These are phyloP conservation scores for Obelidium mucronatum DNA, from an alignment of 192 early-diverging fungal species.

Conservation along the genomic window DNA sequence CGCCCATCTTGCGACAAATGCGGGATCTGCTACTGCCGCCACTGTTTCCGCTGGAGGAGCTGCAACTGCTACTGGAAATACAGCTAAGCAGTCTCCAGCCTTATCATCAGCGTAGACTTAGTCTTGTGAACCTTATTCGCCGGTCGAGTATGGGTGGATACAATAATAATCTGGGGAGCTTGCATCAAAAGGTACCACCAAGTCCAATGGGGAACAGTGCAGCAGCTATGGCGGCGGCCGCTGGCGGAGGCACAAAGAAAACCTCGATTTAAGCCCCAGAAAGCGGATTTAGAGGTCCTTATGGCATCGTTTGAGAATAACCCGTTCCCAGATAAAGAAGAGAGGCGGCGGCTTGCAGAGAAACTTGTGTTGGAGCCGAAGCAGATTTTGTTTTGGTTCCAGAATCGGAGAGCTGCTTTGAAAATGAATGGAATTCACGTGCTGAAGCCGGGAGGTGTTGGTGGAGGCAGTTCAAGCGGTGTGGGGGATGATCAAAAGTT, in stretches of 20 bases:
- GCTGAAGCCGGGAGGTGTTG: not conserved
- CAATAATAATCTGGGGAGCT: not conserved
- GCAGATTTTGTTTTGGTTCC: slow-evolving; percentile 31
- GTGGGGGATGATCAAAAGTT: not conserved
- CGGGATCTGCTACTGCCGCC: too few relatives aligned
- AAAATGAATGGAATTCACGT: slow-evolving; percentile 23
- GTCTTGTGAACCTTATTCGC: not conserved
- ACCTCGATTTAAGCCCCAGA: slow-evolving; percentile 4
- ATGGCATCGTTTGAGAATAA: slow-evolving; percentile 9
- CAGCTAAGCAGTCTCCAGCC: too few relatives aligned
- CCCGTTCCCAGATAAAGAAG: slow-evolving; percentile 13
- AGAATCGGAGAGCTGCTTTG: slow-evolving; percentile 14
- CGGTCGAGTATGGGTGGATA: not conserved
- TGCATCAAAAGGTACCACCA: too few relatives aligned
- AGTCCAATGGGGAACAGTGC: too few relatives aligned
- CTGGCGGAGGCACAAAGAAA: not conserved
- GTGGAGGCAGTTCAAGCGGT: not conserved
- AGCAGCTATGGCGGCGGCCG: not conserved
- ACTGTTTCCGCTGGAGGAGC: too few relatives aligned
- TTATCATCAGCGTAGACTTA: too few relatives aligned
- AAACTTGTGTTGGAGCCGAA: slow-evolving; percentile 6
- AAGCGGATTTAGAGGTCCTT: not conserved
- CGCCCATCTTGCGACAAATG: too few relatives aligned
- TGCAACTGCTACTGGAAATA: too few relatives aligned
- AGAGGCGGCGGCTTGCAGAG: not conserved